phyloP scores from a whole-genome alignment of 1,139 yeast species.

The Torulaspora globosa region DNA sequence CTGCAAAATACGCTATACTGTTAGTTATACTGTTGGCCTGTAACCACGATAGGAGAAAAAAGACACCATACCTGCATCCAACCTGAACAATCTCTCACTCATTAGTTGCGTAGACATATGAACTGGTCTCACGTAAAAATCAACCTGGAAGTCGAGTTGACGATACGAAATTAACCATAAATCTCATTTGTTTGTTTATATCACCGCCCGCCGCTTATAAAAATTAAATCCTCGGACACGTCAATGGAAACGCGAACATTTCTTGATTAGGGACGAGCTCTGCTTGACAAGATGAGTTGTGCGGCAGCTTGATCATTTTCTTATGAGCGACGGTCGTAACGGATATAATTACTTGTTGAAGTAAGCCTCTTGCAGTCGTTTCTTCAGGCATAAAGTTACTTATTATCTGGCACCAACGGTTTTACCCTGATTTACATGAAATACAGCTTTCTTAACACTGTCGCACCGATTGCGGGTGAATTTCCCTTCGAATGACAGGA shows the following conservation, averaged over 20 bases:
- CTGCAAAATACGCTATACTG: conserved; percentile 27
- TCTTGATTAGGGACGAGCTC: not conserved
- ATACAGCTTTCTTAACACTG: not conserved
- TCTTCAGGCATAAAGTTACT: not conserved
- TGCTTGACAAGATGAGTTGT: not conserved
- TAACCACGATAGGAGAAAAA: not conserved
- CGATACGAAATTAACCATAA: not conserved
- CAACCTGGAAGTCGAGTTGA: not conserved
- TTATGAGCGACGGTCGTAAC: no score
- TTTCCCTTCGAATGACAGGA: not conserved
- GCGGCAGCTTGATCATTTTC: no score
- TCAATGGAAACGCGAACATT: conserved; percentile 2
- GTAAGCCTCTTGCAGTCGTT: no score
- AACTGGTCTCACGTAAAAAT: not conserved
- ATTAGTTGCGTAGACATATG: conserved; percentile 15
- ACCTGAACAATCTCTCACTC: conserved; percentile 38
- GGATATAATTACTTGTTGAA: no score
- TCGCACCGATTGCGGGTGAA: not conserved
- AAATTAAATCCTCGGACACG: conserved; percentile 3
- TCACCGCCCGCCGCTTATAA: not conserved
- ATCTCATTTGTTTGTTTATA: not conserved
- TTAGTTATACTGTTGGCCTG: conserved; percentile 2
- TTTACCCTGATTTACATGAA: not conserved
- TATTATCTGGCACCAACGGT: not conserved
- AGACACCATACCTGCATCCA: conserved; percentile 38